phyloP scores from a whole-genome alignment of 805 yeast genomes.

The Yarrowia deformans region DNA sequence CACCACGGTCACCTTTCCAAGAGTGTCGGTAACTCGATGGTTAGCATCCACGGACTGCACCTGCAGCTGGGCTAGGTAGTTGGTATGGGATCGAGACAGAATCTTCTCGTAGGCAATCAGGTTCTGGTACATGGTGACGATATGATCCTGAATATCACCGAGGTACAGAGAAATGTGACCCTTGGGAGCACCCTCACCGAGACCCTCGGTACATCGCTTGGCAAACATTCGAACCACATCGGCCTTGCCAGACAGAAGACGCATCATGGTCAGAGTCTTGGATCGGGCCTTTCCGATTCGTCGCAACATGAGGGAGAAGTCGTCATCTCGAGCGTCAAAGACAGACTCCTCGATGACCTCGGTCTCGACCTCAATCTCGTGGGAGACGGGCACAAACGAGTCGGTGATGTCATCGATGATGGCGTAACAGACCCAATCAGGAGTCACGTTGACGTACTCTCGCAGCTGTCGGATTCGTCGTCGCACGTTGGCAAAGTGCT shows the following conservation, averaged over 20 bases:
- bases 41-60: slow-evolving; percentile 90
- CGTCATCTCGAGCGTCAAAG: slow-evolving; percentile 75
- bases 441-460: slow-evolving; percentile 64
- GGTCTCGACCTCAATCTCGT: slow-evolving; percentile 66
- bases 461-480: slow-evolving; percentile 69
- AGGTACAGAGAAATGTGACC: slow-evolving; percentile 90
- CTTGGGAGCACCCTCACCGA: slow-evolving; percentile 63
- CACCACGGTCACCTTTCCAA: slow-evolving; percentile 85
- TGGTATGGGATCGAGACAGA: slow-evolving; percentile 88
- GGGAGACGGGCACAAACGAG: slow-evolving; percentile 67
- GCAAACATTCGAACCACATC: slow-evolving; percentile 97
- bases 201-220: slow-evolving; percentile 88
- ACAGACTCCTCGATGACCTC: slow-evolving; percentile 81
- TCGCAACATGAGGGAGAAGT: slow-evolving; percentile 75
- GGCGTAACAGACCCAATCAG: slow-evolving; percentile 74
- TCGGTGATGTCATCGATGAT: slow-evolving; percentile 71
- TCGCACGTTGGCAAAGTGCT: slow-evolving; percentile 67
- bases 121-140: slow-evolving; percentile 94
- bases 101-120: slow-evolving; percentile 90
- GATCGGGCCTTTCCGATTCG: slow-evolving; percentile 89
- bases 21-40: slow-evolving; percentile 82
- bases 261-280: slow-evolving; percentile 90
- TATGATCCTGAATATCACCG: slow-evolving; percentile 97
- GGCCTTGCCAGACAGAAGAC: slow-evolving; percentile 90
- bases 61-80: slow-evolving; percentile 91